Evolutionary conservation across 352 stramenopile species (phyloP), one percentile per base, ranked within the genome.

Genomic region (Globisporangium paroecandrum): DNA sequence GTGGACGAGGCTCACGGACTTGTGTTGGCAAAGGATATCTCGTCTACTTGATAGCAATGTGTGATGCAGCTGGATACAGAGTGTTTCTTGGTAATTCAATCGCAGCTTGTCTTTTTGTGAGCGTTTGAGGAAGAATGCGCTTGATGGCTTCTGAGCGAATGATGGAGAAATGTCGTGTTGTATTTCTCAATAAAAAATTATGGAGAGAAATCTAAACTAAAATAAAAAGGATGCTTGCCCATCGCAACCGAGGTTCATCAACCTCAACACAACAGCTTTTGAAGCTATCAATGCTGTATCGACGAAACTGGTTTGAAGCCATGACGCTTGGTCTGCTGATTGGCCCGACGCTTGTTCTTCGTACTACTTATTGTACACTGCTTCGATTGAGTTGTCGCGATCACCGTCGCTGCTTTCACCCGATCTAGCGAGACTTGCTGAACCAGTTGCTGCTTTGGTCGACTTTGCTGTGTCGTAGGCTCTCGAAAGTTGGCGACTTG

Each of bases 401-500:
- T 24, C 22, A 27, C 25, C 27, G 15, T 15, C 47, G 34, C 25
- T 66, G 32, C 15, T 46, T 18, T 36, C 47, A 29, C 7, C 12
- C 47, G n/a, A 27, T 4, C 53, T 62, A 68, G 53, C 49, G 49
- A 27, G 47, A 20, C 49, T 59, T 60, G 61, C 61, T 66, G 47
- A 87, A 86, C 80, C 80, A 88, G 69, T 79, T 86, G 69, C 84
- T 79, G 58, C 70, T 77, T 41, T 72, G 68, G 41, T 85, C 75
- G 34, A 68, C 66, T 65, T 72, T 80, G 68, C 77, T 72, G 25
- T 83, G 68, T 29, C 58, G 69, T 5, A 88, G 68, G 57, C 76
- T 83, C 65, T 90, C 81, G 65, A 86, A 90, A 9, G 84, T 93
- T 25, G 84, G 84, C 4, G 84, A 93, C 75, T 89, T 90, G 77